Evolutionary conservation across 805 yeast genomes (phyloP).

Genomic region (Suhomyces sp.): DNA sequence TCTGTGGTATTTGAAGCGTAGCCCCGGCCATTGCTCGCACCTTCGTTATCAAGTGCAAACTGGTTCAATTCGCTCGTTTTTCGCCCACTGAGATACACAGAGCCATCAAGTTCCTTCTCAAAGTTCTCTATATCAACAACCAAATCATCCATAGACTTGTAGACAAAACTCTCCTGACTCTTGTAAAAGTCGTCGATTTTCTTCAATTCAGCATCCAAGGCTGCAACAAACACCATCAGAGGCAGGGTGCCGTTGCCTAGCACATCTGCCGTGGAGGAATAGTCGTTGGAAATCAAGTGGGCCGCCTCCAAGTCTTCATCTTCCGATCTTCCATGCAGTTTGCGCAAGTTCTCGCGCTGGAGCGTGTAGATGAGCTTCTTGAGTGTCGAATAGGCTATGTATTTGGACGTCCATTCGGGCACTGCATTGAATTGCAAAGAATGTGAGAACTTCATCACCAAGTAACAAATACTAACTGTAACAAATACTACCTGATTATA

Average conservation of each 20-base stretch:
- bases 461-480: neutral
- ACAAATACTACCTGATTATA: too few species aligned
- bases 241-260: conserved; percentile 33
- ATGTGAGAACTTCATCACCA: conserved; percentile 93
- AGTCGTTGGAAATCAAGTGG: conserved; percentile 27
- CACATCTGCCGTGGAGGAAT: conserved; percentile 6
- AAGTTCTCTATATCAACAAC: conserved; percentile 62
- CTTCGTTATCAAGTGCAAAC: conserved; percentile 2
- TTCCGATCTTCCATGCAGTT: conserved; percentile 2
- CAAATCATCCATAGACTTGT: conserved; percentile 52
- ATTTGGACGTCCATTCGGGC: conserved; percentile 95
- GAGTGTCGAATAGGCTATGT: conserved; percentile 83
- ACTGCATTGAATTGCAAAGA: conserved; percentile 95
- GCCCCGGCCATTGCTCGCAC: neutral
- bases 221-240: conserved; percentile 57
- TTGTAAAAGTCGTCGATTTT: conserved; percentile 76
- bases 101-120: conserved; percentile 35
- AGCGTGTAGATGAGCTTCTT: conserved; percentile 80
- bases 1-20: conserved; percentile 23
- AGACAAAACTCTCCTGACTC: conserved; percentile 60
- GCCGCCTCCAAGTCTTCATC: conserved; percentile 30
- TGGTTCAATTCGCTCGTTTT: conserved; percentile 5
- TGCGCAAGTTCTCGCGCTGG: conserved; percentile 57
- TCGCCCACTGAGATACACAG: conserved; percentile 7
- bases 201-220: conserved; percentile 71